phyloP scores from a whole-genome alignment of 2,329 filamentous ascomycete genomes.

The Grosmannia clavigera region DNA sequence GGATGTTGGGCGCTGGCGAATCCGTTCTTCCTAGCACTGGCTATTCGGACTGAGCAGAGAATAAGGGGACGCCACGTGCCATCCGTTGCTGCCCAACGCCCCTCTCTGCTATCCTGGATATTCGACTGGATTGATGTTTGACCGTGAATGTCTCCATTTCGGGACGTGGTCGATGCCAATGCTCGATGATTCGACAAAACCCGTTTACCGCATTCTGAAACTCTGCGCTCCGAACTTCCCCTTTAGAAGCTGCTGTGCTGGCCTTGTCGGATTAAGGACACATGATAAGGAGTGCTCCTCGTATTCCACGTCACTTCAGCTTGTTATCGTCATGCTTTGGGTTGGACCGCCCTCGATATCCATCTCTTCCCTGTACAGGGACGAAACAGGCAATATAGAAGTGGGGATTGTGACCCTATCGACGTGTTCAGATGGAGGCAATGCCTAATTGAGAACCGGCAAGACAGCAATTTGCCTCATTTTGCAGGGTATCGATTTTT shows the following conservation, averaged over 20 bases:
- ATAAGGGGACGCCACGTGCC: constrained; percentile 1
- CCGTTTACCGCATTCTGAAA: neutral
- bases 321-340: neutral
- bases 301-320: neutral
- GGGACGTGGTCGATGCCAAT: neutral
- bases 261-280: neutral
- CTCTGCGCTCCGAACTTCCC: neutral
- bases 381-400: neutral
- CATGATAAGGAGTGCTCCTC: neutral
- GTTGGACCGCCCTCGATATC: neutral
- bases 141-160: neutral
- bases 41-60: neutral
- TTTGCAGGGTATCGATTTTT: neutral
- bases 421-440: neutral
- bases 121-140: neutral
- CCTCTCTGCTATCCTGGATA: neutral
- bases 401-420: neutral
- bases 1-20: neutral
- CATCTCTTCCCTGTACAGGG: neutral
- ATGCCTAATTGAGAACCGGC: neutral
- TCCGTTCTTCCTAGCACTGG: neutral
- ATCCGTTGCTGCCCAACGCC: neutral
- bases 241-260: neutral
- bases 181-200: neutral
- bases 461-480: neutral